phyloP scores from a whole-genome alignment of 2,329 filamentous ascomycete species.

The Colletotrichum caudatum region DNA sequence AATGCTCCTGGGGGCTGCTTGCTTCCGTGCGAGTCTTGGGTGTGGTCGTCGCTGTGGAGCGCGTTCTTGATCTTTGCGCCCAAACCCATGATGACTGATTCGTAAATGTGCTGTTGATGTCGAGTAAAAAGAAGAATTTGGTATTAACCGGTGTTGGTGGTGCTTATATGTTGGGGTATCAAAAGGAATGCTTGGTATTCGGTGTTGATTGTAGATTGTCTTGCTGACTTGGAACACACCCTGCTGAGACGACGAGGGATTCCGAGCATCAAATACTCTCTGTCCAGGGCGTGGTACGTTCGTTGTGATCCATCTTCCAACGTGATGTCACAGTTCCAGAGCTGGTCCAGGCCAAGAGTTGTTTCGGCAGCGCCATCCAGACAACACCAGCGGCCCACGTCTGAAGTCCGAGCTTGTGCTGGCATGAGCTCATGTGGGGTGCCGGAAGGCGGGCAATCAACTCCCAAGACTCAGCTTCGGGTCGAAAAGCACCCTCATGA shows the following conservation, averaged over 20 bases:
- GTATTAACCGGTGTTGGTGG: background rate
- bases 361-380: slow-evolving; percentile 1
- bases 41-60: slow-evolving; percentile 34
- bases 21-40: slow-evolving; percentile 24
- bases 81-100: slow-evolving; percentile 40
- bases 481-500: slow-evolving; percentile 25
- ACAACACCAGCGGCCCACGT: slow-evolving; percentile 10
- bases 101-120: background rate
- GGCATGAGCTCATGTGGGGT: slow-evolving; percentile 42
- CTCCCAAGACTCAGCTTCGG: slow-evolving; percentile 8
- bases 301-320: background rate
- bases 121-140: background rate
- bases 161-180: background rate
- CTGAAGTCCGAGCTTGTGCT: slow-evolving; percentile 15
- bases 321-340: slow-evolving; percentile 30
- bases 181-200: slow-evolving; percentile 1
- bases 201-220: background rate
- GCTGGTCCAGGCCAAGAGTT: slow-evolving; percentile 20
- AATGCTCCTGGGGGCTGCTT: slow-evolving; percentile 33
- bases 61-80: slow-evolving; percentile 43
- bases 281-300: background rate
- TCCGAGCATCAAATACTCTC: slow-evolving; percentile 27
- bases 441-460: slow-evolving; percentile 5
- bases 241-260: background rate
- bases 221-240: background rate